phyloP scores from a whole-genome alignment of 805 yeast species.

The Danielia oregonensis region DNA sequence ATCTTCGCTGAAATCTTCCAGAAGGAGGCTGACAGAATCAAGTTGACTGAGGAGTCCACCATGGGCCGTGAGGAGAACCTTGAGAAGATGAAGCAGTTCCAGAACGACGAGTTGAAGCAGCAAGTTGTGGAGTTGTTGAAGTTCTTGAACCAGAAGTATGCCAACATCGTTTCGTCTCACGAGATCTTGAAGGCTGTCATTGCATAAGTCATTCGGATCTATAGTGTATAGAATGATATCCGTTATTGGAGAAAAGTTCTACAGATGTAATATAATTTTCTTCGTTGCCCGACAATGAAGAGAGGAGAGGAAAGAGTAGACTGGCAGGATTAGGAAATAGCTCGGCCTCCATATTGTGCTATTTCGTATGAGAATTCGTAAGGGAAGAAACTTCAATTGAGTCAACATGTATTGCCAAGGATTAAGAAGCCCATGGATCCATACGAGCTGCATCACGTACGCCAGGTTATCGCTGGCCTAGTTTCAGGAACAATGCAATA shows the following conservation, averaged over 20 bases:
- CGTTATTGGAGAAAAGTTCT: background rate
- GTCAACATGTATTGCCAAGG: too few relatives aligned
- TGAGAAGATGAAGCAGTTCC: conserved; percentile 77
- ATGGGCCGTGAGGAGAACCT: conserved; percentile 82
- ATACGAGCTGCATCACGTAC: too few relatives aligned
- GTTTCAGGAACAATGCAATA: too few relatives aligned
- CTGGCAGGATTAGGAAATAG: too few relatives aligned
- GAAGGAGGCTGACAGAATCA: conserved; percentile 71
- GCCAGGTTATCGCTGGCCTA: too few relatives aligned
- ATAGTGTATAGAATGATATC: background rate
- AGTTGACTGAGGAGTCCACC: conserved; percentile 67
- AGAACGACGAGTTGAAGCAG: conserved; percentile 57
- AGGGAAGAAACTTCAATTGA: too few relatives aligned
- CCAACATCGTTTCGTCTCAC: conserved; percentile 58
- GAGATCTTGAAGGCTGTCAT: conserved; percentile 45
- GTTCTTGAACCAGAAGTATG: conserved; percentile 60
- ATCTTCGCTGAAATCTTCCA: conserved; percentile 67
- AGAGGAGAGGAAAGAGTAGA: too few relatives aligned
- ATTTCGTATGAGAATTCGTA: too few relatives aligned
- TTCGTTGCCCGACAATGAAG: background rate
- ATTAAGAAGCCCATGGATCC: too few relatives aligned
- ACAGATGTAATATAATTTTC: too few relatives aligned
- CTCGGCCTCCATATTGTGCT: too few relatives aligned
- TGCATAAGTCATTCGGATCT: conserved; percentile 14
- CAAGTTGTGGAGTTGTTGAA: conserved; percentile 70